Evolutionary conservation across 2,329 filamentous ascomycete species (phyloP), one percentile per base, ranked within the genome.

Genomic region (Cladophialophora yegresii): DNA sequence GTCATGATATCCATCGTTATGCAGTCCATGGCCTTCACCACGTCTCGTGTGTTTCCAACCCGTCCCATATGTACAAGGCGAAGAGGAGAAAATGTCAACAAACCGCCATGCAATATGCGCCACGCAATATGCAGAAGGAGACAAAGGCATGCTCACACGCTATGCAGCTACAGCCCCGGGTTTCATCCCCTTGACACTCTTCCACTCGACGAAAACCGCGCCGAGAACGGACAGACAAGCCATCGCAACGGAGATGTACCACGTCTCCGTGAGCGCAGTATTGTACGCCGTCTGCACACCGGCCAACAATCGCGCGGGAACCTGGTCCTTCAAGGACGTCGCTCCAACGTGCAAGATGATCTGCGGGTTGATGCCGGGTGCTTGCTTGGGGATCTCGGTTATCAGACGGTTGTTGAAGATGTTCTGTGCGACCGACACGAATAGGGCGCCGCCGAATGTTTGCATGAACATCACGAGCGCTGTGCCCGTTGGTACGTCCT

Each of bases 361-460:
- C 0, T 61, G 62, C 2, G 72, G 71, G 61, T 76, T 64, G 6
- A 74, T 54, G 1, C 61, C 67, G 0, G 75, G 75, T 0, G 74
- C 71, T 51, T 57, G 77, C 50, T 70, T 67, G 0, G 69, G 67
- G 2, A 84, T 73, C 50, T 81, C 80, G 3, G 73, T 67, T 60
- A 83, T 75, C 12, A 87, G 77, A 8, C 75, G 73, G 68, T 83
- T 83, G 53, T 77, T 79, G 64, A 86, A 83, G 16, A 85, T 77
- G 61, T 79, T 80, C 66, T 85, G 79, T 0, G 76, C 83, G 26
- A 84, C 77, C 3, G 79, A 79, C 30, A 86, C 78, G 65, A 85
- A 85, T 0, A 86, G 57, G 0, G 77, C 73, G 1, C 77, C 78
- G n/a, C 76, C 75, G n/a, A 80, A 74, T 1, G 75, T 78, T 54